Base-by-base conservation (phyloP, 2,329 filamentous ascomycete species). In the Ceratocystiopsis sp. region DNA sequence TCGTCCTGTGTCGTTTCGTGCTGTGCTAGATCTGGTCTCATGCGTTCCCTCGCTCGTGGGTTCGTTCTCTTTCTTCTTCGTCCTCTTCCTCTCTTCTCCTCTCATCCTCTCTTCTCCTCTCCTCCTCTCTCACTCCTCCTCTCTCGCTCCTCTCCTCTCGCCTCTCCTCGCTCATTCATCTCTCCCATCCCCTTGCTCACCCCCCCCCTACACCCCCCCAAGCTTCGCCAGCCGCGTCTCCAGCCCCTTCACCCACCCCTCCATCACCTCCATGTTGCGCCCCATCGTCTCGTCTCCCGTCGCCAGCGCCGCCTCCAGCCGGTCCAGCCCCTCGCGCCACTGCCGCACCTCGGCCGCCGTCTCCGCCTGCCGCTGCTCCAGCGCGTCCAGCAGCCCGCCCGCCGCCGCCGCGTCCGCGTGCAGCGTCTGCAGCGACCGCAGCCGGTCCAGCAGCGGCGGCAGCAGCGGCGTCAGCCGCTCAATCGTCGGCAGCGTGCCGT, bases 391-490 rank as follows among this genome's bases (percentile, higher is more conserved):
- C 9, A 79, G 83, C 53, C 84, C 78, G 46, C 78, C 78, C 2
- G 89, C 89, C 32, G 75, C 75, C 21, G 84, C 87, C 0, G 91
- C 91, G 53, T 87, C 84, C 0, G 84, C 78, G 55, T 98, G 91
- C 41, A 96, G 80, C 14, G 79, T 76, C 46, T 84, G 73, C 44
- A 98, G 66, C 10, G 85, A 93, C 45, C 87, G 73, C 41, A 98
- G 65, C 21, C 91, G 75, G 54, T 95, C 86, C 12, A 98, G 68
- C 11, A 96, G 68, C 6, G 84, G 75, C 1, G 91, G 89, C 4
- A 98, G 69, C 16, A 94, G 69, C 1, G 91, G 91, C 7, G 84
- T 73, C 9, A 98, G 68, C 45, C 72, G 82, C 60, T 94, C 86
- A 46, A 98, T 91, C 0, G 84, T 91, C 1, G 86, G 80, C 15